Percentiles rank a stretch among this genome's conserved stretches.
Conservation (phyloP, 139 green algal genomes). For the Chlamydomonas asymmetrica region DNA sequence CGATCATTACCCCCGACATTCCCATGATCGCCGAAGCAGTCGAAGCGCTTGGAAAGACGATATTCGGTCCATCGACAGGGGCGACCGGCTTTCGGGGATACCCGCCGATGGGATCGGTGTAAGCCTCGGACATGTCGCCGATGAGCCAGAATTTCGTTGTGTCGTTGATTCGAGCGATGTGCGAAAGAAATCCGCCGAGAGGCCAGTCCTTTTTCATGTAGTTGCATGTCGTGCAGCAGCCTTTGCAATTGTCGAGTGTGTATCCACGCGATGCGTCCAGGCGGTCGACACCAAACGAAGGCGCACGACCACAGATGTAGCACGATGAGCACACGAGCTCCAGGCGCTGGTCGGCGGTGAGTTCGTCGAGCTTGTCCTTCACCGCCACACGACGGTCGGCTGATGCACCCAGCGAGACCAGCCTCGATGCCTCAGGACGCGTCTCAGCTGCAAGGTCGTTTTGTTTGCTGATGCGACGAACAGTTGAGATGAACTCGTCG, state of each 20-base stretch:
- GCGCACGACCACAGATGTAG: not conserved
- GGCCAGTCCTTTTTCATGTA: slow-evolving; percentile 25
- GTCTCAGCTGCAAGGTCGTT: no score
- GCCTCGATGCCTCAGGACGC: no score
- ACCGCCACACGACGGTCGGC: no score
- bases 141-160: not conserved
- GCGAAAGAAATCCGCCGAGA: not conserved
- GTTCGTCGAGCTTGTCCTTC: not conserved
- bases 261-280: not conserved
- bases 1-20: not conserved
- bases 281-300: slow-evolving; percentile 4
- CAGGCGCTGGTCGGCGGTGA: not conserved
- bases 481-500: no score
- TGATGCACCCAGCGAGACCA: no score
- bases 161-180: not conserved
- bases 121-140: not conserved
- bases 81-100: not conserved
- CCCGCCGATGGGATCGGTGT: not conserved
- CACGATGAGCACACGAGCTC: not conserved
- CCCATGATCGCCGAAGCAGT: not conserved
- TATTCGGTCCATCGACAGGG: not conserved
- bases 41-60: not conserved
- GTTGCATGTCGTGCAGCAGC: slow-evolving; percentile 22
- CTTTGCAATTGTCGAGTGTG: not conserved
- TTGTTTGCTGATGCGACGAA: no score